Evolutionary conservation across 352 stramenopile species (phyloP).

Genomic region (Stramenopiles sp.): DNA sequence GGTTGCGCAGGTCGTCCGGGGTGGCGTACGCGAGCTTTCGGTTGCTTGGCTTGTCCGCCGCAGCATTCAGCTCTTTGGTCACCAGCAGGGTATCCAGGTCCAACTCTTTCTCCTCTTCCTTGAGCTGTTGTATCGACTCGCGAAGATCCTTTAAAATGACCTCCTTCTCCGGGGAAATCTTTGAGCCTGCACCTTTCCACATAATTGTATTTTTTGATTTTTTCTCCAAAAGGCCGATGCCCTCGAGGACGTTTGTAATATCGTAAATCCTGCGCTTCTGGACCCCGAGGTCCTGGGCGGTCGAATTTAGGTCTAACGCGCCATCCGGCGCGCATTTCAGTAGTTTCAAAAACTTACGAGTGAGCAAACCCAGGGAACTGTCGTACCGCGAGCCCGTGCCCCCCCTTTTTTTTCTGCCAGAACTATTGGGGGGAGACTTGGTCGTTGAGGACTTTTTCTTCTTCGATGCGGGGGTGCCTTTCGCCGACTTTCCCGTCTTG

Average conservation of each 20-base stretch:
- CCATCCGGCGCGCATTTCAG: constrained; percentile 61
- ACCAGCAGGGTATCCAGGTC: constrained; percentile 57
- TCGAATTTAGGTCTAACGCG: constrained; percentile 80
- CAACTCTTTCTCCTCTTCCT: constrained; percentile 51
- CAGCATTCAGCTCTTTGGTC: constrained; percentile 33
- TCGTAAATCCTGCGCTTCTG: constrained; percentile 85
- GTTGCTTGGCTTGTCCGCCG: constrained; percentile 17
- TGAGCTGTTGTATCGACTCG: constrained; percentile 47
- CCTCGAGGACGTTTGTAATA: constrained; percentile 95
- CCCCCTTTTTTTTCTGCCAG: background rate
- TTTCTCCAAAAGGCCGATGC: constrained; percentile 89
- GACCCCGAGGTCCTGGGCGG: constrained; percentile 41
- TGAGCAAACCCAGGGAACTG: constrained; percentile 79
- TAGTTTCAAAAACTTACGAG: constrained; percentile 87
- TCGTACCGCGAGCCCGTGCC: constrained; percentile 62
- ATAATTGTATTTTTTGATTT: constrained; percentile 94
- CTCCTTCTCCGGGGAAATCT: background rate
- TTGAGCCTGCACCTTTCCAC: constrained; percentile 55
- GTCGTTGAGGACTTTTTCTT: background rate
- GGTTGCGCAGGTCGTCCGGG: constrained; percentile 55
- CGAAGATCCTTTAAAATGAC: constrained; percentile 38
- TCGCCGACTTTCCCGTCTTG: no score
- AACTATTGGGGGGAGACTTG: background rate
- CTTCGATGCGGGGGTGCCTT: background rate
- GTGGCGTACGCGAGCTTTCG: constrained; percentile 31